Conservation (phyloP, 257 asterid genomes). For the Pogostemon cablin region DNA sequence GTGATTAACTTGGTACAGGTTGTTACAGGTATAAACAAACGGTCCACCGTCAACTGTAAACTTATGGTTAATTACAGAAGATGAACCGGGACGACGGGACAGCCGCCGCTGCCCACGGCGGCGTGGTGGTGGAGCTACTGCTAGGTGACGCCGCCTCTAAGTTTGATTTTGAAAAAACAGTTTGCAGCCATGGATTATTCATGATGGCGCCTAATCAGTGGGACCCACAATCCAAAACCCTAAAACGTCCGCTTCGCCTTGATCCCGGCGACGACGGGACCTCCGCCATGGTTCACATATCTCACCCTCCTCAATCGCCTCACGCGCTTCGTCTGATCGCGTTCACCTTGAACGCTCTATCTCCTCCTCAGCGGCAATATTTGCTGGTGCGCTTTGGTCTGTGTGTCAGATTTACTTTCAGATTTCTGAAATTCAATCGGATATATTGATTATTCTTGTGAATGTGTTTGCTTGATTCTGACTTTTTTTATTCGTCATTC, state of each 20-base stretch:
- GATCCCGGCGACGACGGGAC: conserved; percentile 44
- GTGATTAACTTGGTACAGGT: no score
- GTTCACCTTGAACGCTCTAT: conserved; percentile 44
- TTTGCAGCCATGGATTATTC: conserved; percentile 86
- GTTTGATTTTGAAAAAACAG: conserved; percentile 64
- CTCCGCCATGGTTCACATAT: conserved; percentile 53
- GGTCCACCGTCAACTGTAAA: no score
- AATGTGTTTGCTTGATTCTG: background rate
- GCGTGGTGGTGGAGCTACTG: conserved; percentile 55
- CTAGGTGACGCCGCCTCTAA: conserved; percentile 50
- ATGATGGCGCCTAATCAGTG: conserved; percentile 95
- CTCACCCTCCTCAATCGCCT: conserved; percentile 51
- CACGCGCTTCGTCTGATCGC: conserved; percentile 54
- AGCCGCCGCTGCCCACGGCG: conserved; percentile 41
- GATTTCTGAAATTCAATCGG: conserved; percentile 1
- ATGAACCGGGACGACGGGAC: conserved; percentile 38
- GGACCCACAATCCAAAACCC: conserved; percentile 75
- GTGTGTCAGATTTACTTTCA: background rate
- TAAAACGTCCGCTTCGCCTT: conserved; percentile 76
- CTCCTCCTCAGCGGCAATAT: conserved; percentile 51
- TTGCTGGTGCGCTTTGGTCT: conserved; percentile 47
- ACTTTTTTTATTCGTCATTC: conserved; percentile 1
- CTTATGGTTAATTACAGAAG: background rate
- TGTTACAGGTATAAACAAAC: no score
- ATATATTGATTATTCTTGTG: background rate